phyloP scores from a whole-genome alignment of 352 stramenopile species.

The Globisporangium uncinulatum region DNA sequence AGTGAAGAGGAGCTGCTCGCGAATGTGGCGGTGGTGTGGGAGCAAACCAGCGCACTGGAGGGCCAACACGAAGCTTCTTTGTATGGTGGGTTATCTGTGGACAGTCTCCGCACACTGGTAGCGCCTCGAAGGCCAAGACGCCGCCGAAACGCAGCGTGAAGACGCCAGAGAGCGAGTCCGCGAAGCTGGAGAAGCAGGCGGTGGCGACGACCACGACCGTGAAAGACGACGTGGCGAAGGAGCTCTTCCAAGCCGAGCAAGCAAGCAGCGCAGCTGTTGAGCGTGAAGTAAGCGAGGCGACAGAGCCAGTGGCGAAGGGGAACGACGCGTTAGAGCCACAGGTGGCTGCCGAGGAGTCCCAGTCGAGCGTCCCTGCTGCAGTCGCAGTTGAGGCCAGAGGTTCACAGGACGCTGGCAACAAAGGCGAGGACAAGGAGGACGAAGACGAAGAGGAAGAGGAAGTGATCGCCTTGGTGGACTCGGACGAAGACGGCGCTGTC shows the following conservation, averaged over 20 bases:
- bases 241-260: slow-evolving; percentile 3
- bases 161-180: not conserved
- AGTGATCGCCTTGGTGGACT: slow-evolving; percentile 42
- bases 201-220: not conserved
- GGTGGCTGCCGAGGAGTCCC: not conserved
- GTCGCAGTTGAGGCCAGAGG: slow-evolving; percentile 5
- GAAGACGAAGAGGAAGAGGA: slow-evolving; percentile 47
- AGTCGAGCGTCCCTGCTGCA: not conserved
- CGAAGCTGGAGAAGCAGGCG: slow-evolving; percentile 2
- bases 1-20: not conserved
- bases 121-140: slow-evolving; percentile 10
- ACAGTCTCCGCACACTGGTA: slow-evolving; percentile 11
- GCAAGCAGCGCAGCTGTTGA: not conserved
- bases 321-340: not conserved
- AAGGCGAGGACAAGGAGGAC: slow-evolving; percentile 8
- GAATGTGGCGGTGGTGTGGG: not conserved
- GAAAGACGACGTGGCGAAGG: slow-evolving; percentile 4
- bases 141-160: slow-evolving; percentile 7
- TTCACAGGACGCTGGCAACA: not conserved
- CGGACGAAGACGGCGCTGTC: slow-evolving; percentile 29
- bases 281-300: not conserved
- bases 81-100: too few species aligned
- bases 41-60: too few species aligned
- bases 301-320: not conserved
- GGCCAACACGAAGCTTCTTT: too few species aligned